These are phyloP conservation scores for Coemansia sp. DNA, from an alignment of 192 early-diverging fungal genomes.

Conservation along the genomic window DNA sequence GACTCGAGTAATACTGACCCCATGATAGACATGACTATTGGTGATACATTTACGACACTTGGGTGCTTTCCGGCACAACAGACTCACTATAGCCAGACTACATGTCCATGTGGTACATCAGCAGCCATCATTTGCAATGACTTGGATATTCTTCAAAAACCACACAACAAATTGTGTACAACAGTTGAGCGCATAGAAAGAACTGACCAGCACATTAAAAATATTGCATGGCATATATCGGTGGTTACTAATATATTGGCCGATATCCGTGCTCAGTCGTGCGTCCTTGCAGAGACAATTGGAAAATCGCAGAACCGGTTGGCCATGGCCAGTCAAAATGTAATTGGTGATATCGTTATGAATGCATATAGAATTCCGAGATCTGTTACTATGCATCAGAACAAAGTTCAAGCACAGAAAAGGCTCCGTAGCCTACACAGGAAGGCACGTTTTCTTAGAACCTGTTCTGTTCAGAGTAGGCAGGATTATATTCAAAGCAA, in stretches of 20 bases:
- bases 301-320: conserved; percentile 28
- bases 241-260: conserved; percentile 17
- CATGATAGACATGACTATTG: conserved; percentile 3
- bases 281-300: conserved; percentile 18
- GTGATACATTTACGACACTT: conserved; percentile 5
- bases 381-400: background rate
- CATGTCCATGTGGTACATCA: background rate
- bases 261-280: conserved; percentile 33
- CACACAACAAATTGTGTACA: conserved; percentile 16
- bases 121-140: background rate
- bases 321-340: conserved; percentile 11
- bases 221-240: conserved; percentile 22
- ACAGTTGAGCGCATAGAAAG: conserved; percentile 36
- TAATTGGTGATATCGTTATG: conserved; percentile 8
- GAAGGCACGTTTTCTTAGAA: background rate
- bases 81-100: conserved; percentile 11
- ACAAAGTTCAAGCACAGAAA: background rate
- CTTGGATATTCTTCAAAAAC: conserved; percentile 6
- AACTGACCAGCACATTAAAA: conserved; percentile 24
- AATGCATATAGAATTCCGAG: background rate
- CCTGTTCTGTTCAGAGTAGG: background rate
- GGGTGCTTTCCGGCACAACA: background rate
- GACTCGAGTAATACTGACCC: conserved; percentile 45
- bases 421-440: background rate
- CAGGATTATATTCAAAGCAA: background rate